A percentile compares a stretch with the other conserved stretches of the same genome.
Evolutionary conservation across 768 basidiomycete genomes (phyloP).

Genomic region (Kwoniella heveanensis): DNA sequence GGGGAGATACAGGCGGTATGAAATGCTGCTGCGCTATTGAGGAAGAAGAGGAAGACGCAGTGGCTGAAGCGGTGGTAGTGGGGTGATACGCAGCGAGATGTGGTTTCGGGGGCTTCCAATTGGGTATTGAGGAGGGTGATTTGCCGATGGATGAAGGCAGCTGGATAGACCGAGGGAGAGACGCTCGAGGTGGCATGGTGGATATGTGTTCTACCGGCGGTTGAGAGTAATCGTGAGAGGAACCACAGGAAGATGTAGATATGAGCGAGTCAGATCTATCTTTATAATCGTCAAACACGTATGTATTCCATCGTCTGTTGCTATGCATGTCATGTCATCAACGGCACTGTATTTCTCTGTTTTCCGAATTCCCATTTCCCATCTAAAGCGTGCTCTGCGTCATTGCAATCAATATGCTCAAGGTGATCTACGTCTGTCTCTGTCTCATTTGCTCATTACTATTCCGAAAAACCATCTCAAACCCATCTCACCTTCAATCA

Average conservation of each 20-base stretch:
- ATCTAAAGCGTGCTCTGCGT: not conserved
- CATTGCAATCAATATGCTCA: not conserved
- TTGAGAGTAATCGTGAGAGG: too few species aligned
- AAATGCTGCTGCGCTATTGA: conserved; percentile 11
- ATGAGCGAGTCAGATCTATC: not conserved
- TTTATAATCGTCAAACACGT: not conserved
- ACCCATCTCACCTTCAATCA: conserved; percentile 6
- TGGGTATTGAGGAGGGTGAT: conserved; percentile 9
- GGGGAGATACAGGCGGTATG: conserved; percentile 32
- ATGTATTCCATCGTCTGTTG: too few species aligned
- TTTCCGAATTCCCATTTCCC: conserved; percentile 7
- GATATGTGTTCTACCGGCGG: too few species aligned
- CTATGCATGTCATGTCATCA: too few species aligned
- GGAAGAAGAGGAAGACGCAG: conserved; percentile 9
- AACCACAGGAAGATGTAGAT: too few species aligned
- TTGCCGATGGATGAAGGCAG: conserved; percentile 5
- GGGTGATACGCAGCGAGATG: conserved; percentile 27
- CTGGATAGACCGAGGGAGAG: conserved; percentile 23
- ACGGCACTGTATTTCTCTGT: not conserved
- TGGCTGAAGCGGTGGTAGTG: conserved; percentile 1
- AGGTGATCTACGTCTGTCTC: too few species aligned
- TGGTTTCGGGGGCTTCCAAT: conserved; percentile 31
- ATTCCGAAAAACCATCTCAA: conserved; percentile 10
- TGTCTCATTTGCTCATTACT: too few species aligned
- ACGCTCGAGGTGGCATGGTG: conserved; percentile 25